A percentile compares a stretch with the other conserved stretches of the same genome.
These are phyloP conservation scores for Penicillium pulvis DNA, from an alignment of 495 filamentous ascomycete genomes.

Conservation along the genomic window DNA sequence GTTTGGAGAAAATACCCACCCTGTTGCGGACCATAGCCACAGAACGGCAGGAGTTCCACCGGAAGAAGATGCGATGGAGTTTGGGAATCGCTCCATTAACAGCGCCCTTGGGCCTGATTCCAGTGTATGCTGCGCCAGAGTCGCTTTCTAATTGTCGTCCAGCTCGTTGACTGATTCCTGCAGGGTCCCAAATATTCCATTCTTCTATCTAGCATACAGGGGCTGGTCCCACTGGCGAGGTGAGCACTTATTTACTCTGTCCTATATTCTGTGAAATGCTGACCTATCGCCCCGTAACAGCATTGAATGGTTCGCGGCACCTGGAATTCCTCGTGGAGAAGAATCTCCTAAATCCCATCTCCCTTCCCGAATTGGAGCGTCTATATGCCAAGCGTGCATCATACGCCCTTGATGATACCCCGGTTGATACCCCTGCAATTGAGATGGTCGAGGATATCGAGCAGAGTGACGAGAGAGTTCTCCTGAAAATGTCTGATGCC, in stretches of 20 bases:
- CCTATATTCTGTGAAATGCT: conserved; percentile 4
- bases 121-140: conserved; percentile 62
- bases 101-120: conserved; percentile 77
- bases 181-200: conserved; percentile 93
- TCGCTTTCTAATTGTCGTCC: not conserved
- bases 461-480: conserved; percentile 56
- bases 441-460: conserved; percentile 45
- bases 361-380: conserved; percentile 66
- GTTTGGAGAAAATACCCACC: conserved; percentile 57
- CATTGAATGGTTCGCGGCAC: conserved; percentile 81
- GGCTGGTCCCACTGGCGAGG: conserved; percentile 71
- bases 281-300: conserved; percentile 34
- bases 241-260: conserved; percentile 27
- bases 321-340: conserved; percentile 77
- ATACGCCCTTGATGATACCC: conserved; percentile 23
- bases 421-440: conserved; percentile 27
- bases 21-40: conserved; percentile 67
- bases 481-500: conserved; percentile 59
- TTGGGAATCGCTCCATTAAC: conserved; percentile 82
- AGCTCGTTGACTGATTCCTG: not conserved
- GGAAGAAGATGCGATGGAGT: conserved; percentile 74
- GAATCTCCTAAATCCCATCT: conserved; percentile 62
- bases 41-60: conserved; percentile 79
- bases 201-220: conserved; percentile 91
- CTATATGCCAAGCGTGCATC: conserved; percentile 62